Conservation (phyloP, 495 filamentous ascomycete genomes). For the Neurospora hispaniola region DNA sequence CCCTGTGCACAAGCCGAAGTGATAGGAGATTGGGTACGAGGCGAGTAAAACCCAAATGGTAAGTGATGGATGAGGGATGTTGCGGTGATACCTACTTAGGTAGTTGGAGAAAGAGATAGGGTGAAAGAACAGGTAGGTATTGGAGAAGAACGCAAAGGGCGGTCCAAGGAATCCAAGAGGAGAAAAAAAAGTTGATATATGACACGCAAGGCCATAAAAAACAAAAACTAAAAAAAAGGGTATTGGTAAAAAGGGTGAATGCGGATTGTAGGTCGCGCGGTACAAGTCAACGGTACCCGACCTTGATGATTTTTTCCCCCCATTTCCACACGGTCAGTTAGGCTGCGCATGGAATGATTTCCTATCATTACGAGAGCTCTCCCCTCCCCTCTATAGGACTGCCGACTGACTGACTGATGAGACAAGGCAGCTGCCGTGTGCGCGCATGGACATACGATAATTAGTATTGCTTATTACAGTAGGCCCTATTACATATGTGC, state of each 20-base stretch:
- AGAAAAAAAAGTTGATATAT: background rate
- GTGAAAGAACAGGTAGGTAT: background rate
- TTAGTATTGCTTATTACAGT: background rate
- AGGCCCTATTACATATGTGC: background rate
- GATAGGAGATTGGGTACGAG: background rate
- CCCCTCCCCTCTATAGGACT: background rate
- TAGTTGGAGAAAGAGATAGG: background rate
- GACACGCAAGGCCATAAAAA: background rate
- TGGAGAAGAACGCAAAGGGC: background rate
- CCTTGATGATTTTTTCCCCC: background rate
- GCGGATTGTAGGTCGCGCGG: background rate
- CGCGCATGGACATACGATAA: background rate
- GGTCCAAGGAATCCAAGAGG: background rate
- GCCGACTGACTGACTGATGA: background rate
- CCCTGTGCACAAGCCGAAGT: background rate
- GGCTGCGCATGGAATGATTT: background rate
- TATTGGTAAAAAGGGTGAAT: background rate
- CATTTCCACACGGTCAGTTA: background rate
- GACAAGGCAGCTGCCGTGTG: background rate
- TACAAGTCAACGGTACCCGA: background rate
- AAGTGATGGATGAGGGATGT: background rate
- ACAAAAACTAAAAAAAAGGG: background rate
- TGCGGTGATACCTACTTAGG: background rate
- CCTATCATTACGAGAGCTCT: background rate
- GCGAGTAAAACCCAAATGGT: constrained; percentile 1